Base-by-base conservation (phyloP, 495 filamentous ascomycete species). In the Talaromyces adpressus region DNA sequence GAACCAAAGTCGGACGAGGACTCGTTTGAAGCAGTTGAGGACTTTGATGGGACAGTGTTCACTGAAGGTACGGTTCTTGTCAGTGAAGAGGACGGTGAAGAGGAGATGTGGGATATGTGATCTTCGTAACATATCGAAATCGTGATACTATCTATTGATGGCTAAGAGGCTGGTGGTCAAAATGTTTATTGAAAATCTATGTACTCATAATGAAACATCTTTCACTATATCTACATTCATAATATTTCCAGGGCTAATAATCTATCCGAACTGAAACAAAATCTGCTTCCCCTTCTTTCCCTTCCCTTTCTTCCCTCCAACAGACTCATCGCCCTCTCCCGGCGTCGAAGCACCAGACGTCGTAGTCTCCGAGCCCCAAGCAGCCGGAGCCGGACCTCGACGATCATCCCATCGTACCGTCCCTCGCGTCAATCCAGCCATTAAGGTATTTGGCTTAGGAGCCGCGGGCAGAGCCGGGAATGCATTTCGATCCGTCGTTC, bases 381-480 rank as follows among this genome's bases (percentile, higher is more conserved):
- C 77, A 67, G 76, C 82, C 6, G 71, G 66, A 25, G 70, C 67
- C 7, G 70, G 70, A 7, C 65, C 61, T 2, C 67, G 67, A 6
- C 81, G 80, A 36, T 85, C 77, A 64, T 91, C 87, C 73, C 91
- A 81, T 53, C 88, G 82, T 32, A 94, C 87, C 22, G 83, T 87
- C 0, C 88, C 85, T 2, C 82, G 81, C 0, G 88, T 89, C 66
- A 92, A 90, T 1, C 91, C 92, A 25, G 91, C 90, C 65, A 94
- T 89, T 6, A 90, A 84, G 6, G 87, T 89, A 62, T 86, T 87
- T 1, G 91, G 91, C 68, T 91, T 95, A 0, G 86, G 78, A 8
- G 90, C 92, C 0, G 85, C 77, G 0, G 92, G 92, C 5, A 97
- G 82, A 4, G 91, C 87, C 2, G 92, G 92, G 71, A 96, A 97